phyloP scores from a whole-genome alignment of 257 asterid genomes.

The Lavandula angustifolia region DNA sequence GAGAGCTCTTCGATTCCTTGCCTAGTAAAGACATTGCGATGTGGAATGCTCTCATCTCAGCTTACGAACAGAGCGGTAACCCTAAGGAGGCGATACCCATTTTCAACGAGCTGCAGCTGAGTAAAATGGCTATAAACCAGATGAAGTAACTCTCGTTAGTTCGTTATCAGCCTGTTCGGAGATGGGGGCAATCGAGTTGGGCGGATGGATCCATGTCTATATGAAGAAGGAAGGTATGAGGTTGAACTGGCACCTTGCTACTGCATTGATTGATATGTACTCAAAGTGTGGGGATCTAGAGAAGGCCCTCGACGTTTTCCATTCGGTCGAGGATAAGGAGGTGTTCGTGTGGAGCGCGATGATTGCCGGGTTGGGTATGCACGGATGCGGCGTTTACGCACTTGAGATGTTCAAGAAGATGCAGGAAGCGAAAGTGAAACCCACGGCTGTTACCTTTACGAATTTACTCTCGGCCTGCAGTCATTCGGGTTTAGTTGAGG shows the following conservation, averaged over 20 bases:
- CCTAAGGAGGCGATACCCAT: constrained; percentile 66
- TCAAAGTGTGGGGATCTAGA: constrained; percentile 75
- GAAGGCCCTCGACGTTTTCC: constrained; percentile 71
- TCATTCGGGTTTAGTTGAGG: constrained; percentile 76
- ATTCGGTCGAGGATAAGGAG: constrained; percentile 51
- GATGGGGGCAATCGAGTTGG: constrained; percentile 67
- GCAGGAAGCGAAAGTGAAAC: constrained; percentile 61
- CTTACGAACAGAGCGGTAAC: constrained; percentile 65
- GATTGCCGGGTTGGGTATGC: constrained; percentile 82
- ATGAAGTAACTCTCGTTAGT: constrained; percentile 71
- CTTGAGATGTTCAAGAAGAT: constrained; percentile 58
- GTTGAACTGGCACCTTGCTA: constrained; percentile 58
- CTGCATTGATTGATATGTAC: constrained; percentile 79
- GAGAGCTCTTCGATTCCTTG: constrained; percentile 49
- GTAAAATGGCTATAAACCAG: constrained; percentile 60
- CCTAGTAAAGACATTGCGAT: constrained; percentile 62
- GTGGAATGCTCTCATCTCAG: constrained; percentile 86
- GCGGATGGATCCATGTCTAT: constrained; percentile 76
- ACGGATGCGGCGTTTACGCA: constrained; percentile 71
- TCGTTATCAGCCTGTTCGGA: constrained; percentile 81
- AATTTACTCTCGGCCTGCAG: constrained; percentile 74
- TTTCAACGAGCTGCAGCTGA: constrained; percentile 63
- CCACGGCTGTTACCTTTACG: constrained; percentile 66
- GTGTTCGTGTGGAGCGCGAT: constrained; percentile 81
- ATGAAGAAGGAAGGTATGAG: constrained; percentile 55